Percentiles rank a stretch among this genome's conserved stretches.
Conservation (phyloP, 768 basidiomycete genomes). For the Xerocomellus amylosporus region DNA sequence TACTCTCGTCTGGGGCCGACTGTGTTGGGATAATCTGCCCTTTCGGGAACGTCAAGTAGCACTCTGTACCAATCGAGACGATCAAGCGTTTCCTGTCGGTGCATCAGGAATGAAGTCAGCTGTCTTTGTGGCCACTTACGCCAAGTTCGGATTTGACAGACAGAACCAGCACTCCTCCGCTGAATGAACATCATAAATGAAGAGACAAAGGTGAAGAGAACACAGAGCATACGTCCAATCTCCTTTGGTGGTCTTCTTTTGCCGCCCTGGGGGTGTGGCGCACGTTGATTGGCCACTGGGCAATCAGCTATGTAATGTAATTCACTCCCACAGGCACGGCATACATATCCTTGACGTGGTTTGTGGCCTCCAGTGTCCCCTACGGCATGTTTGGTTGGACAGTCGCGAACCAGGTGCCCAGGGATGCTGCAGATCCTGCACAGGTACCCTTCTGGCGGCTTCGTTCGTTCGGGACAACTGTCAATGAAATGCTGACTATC, state of each 20-base stretch:
- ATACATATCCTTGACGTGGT: slow-evolving; percentile 83
- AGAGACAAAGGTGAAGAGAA: neutral
- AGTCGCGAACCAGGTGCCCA: slow-evolving; percentile 87
- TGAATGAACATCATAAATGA: slow-evolving; percentile 29
- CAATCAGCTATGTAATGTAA: slow-evolving; percentile 88
- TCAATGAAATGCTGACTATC: slow-evolving; percentile 65
- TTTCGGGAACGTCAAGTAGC: slow-evolving; percentile 94
- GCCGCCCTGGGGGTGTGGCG: slow-evolving; percentile 31
- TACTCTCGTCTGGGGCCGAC: slow-evolving; percentile 42
- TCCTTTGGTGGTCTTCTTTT: slow-evolving; percentile 63
- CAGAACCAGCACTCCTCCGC: slow-evolving; percentile 99
- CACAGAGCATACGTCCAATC: slow-evolving; percentile 68
- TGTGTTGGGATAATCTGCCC: slow-evolving; percentile 90
- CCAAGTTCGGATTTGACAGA: slow-evolving; percentile 87
- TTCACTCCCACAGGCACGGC: slow-evolving; percentile 87
- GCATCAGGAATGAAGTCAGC: slow-evolving; percentile 1
- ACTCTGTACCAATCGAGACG: slow-evolving; percentile 88
- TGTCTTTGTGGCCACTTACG: slow-evolving; percentile 47
- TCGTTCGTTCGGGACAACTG: slow-evolving; percentile 69
- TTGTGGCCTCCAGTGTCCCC: slow-evolving; percentile 84
- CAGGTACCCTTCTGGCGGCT: slow-evolving; percentile 80
- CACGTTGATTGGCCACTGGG: slow-evolving; percentile 58
- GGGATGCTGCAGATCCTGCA: slow-evolving; percentile 86
- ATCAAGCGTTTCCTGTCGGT: slow-evolving; percentile 84
- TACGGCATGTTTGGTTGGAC: slow-evolving; percentile 72